Percentiles rank a stretch among this genome's conserved stretches.
Evolutionary conservation across 148 eudicot species (phyloP).

Genomic region (Rhododendron kiyosumense): DNA sequence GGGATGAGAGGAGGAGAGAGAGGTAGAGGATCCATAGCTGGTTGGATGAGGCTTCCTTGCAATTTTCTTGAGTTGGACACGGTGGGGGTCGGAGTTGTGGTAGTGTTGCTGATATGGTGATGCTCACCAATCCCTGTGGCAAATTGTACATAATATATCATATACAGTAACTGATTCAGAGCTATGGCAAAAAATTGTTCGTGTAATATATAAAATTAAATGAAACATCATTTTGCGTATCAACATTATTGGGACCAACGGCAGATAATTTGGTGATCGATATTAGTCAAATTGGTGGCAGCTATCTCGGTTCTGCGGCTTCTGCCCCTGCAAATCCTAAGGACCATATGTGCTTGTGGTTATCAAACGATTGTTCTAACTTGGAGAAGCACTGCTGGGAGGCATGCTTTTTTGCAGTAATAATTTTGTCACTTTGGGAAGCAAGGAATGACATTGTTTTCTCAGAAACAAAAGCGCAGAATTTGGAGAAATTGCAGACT

Average conservation of each 20-base stretch:
- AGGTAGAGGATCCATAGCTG: slow-evolving; percentile 48
- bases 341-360: too few species aligned
- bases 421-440: too few species aligned
- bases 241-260: neutral
- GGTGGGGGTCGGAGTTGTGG: slow-evolving; percentile 53
- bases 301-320: neutral
- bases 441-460: too few species aligned
- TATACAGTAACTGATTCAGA: neutral
- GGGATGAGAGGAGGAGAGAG: slow-evolving; percentile 39
- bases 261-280: neutral
- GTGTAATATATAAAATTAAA: neutral
- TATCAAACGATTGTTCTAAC: neutral
- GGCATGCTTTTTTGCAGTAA: too few species aligned
- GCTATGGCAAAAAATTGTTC: neutral
- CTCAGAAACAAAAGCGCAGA: too few species aligned
- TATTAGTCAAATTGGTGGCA: neutral
- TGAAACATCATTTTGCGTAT: neutral
- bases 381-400: too few species aligned
- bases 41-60: slow-evolving; percentile 48
- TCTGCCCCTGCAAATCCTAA: too few species aligned
- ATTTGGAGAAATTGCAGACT: too few species aligned
- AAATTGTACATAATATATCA: neutral
- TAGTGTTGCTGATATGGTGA: slow-evolving; percentile 44
- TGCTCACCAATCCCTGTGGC: slow-evolving; percentile 42
- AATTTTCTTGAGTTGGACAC: slow-evolving; percentile 48